These are phyloP conservation scores for Bipolaris bicolor DNA, from an alignment of 2,329 filamentous ascomycete genomes.

Conservation along the genomic window DNA sequence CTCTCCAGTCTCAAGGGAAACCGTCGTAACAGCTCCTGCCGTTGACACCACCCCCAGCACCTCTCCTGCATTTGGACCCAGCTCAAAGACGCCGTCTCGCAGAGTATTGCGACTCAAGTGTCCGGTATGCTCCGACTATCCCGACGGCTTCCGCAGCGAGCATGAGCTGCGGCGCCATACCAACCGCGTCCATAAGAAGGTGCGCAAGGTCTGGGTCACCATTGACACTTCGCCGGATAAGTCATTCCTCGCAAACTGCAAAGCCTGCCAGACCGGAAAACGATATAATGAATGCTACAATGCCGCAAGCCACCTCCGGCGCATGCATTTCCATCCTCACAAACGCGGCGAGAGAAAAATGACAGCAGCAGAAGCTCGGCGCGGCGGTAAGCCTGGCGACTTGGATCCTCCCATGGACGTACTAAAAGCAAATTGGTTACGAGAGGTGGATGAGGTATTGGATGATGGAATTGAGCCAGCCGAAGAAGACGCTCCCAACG, in stretches of 20 bases:
- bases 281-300: conserved; percentile 93
- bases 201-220: conserved; percentile 68
- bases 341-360: conserved; percentile 60
- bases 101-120: conserved; percentile 58
- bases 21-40: conserved; percentile 37
- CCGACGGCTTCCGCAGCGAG: conserved; percentile 81
- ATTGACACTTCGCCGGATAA: conserved; percentile 65
- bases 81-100: conserved; percentile 40
- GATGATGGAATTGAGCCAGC: conserved; percentile 36
- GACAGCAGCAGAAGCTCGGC: conserved; percentile 63
- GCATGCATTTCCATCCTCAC: conserved; percentile 82
- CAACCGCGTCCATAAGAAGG: conserved; percentile 69
- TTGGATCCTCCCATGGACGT: conserved; percentile 65
- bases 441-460: conserved; percentile 59
- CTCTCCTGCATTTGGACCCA: conserved; percentile 40
- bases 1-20: conserved; percentile 35
- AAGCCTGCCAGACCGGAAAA: conserved; percentile 77
- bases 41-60: conserved; percentile 37
- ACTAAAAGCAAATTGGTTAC: conserved; percentile 64
- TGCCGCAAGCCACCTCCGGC: conserved; percentile 84
- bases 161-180: conserved; percentile 68
- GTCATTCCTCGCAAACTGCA: conserved; percentile 78
- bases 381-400: conserved; percentile 64
- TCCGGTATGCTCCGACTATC: conserved; percentile 71
- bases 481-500: conserved; percentile 30